phyloP scores from a whole-genome alignment of 306 rosid genomes.

The Argentina anserina region DNA sequence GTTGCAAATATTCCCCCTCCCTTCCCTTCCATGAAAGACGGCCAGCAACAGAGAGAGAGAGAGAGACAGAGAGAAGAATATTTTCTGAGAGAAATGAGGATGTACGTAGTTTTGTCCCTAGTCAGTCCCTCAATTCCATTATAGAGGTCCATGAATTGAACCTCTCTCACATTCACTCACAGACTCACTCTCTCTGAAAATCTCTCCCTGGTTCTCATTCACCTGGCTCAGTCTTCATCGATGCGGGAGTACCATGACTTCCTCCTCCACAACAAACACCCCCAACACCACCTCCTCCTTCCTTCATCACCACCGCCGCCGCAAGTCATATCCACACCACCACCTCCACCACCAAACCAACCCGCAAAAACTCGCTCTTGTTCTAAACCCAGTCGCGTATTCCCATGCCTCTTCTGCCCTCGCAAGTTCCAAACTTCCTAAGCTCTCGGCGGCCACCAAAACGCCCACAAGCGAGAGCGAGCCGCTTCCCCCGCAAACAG shows the following conservation, averaged over 20 bases:
- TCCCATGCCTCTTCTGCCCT: conserved; percentile 58
- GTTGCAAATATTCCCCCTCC: too few relatives aligned
- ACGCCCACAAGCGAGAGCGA: conserved; percentile 84
- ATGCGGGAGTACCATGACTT: not conserved
- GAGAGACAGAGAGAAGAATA: too few relatives aligned
- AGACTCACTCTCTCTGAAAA: not conserved
- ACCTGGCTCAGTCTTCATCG: not conserved
- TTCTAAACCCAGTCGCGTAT: conserved; percentile 18
- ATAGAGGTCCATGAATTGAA: too few relatives aligned
- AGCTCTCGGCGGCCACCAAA: conserved; percentile 96
- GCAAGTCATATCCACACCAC: not conserved
- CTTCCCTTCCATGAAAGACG: too few relatives aligned
- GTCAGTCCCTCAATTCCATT: too few relatives aligned
- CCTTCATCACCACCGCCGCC: not conserved
- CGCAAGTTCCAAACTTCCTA: conserved; percentile 77
- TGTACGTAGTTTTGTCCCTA: too few relatives aligned
- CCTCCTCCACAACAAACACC: not conserved
- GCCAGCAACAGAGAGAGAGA: too few relatives aligned
- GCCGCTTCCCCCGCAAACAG: conserved; percentile 38
- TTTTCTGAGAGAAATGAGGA: too few relatives aligned
- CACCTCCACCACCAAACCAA: not conserved
- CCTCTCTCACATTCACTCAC: too few relatives aligned
- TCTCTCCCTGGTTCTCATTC: too few relatives aligned
- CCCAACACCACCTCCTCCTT: not conserved
- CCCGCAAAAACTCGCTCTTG: not conserved